Base-by-base conservation (phyloP, 129 eudicot species). In the Glebionis coronaria region DNA sequence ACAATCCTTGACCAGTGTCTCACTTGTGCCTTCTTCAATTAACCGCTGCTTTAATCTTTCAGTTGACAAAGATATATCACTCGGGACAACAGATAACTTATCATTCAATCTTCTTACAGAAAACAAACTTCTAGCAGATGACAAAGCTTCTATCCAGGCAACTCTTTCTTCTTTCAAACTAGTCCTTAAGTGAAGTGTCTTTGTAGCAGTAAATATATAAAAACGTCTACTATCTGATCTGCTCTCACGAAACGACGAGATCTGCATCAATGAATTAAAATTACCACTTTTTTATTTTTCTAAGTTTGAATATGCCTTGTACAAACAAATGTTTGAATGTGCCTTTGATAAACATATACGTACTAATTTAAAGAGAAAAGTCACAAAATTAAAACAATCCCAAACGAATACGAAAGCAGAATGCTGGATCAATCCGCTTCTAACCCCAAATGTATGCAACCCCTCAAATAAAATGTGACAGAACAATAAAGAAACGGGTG, bases 141-240 rank as follows among this genome's bases (percentile, higher is more conserved):
- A 80, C 70, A 90, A 84, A 60, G 97, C 97, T 65, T 85, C 81
- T 15, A 90, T 80, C 97, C 97, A 90, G 9, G 88, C 90, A 54
- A 51, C 88, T 76, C 97, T 80, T 57, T 90, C 95, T 66, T 74
- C 80, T 69, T 78, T 82, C 31, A 82, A 80, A 76, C 82, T 75
- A 60, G 95, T 82, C 78, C 95, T 69, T 55, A 90, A 73, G 60
- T 90, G 95, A 81, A 90, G 95, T 3, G 95, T 87, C 82, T 90
- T 90, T 18, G 97, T 84, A 44, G 92, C 95, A 14, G 97, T 87
- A 73, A 90, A 90, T 79, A 90, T 81, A 78, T 87, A 90, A 71
- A 90, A 85, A 40, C 90, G 72, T 73, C 86, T 79, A 46, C 85
- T 84, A 54, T 90, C 97, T 1, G 97, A 84, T 63, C 79, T 87